Base-by-base conservation (phyloP, 208 protist species). In the Trypanosoma scelopori region DNA sequence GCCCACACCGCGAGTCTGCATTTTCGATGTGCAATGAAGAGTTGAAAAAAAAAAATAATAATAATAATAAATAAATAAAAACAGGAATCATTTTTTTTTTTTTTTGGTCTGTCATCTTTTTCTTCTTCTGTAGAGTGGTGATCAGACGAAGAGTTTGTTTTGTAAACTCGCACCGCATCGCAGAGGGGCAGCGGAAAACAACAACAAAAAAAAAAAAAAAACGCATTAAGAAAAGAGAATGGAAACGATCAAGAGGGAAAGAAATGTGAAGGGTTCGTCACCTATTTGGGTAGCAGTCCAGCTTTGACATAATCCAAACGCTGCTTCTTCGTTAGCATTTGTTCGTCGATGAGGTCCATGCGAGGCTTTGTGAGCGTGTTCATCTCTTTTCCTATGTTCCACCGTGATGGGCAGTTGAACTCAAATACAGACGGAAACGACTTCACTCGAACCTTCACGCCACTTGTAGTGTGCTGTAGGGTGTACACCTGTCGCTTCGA, bases 291-390 rank as follows among this genome's bases (percentile, higher is more conserved):
- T 32, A 96, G 69, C 7, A 96, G 59, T 1, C 90, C 90, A 48
- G 87, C 83, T 65, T 92, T 92, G 20, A 96, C 84, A 63, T 93
- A 93, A 57, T 96, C 87, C 30, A 96, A 53, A 12, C 91, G 78
- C 61, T 96, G 88, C 67, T 94, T 94, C 64, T 96, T 96, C 12
- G 91, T 94, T 49, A 96, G 55, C 88, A 94, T 94, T 45, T 93
- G 87, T 61, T 96, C 91, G 64, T 96, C 91, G 45, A 96, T 96
- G 25, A 96, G 71, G 50, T 93, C 88, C 88, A 94, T 93, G 7
- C 88, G 78, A 47, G 88, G 88, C 66, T 94, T 93, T 11, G 81
- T 87, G 47, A 93, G 48, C 16, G 91, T 93, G 42, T 87, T 85
- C 66, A 96, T 68, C 50, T 93, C 85, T 64, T 96, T 96, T 12